Base-by-base conservation (phyloP, 2,329 filamentous ascomycete genomes). In the Pyrenophora seminiperda region DNA sequence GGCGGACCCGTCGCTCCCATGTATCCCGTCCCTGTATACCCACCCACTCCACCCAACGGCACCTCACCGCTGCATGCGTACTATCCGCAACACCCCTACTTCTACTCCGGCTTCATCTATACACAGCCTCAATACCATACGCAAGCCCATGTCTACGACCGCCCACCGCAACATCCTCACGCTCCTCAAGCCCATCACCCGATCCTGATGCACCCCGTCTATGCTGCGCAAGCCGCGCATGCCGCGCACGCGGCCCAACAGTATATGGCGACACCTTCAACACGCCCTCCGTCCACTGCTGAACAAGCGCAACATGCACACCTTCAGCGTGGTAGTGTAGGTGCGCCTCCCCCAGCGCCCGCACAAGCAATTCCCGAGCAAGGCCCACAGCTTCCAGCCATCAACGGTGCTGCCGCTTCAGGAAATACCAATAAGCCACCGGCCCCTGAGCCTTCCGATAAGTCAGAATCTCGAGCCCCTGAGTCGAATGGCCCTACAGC, bases 381-480 rank as follows among this genome's bases (percentile, higher is more conserved):
- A 53, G 68, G 70, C 3, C 70, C 68, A 3, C 67, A 72, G 39
- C 59, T 73, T 19, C 71, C 72, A 14, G 69, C 68, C 4, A 68
- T 74, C 47, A 71, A 68, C 18, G 61, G 61, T 22, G 53, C 58
- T 4, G 53, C 62, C 29, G 47, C 62, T 40, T 47, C 60, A 10
- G 45, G 58, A n/a, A 41, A 56, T 24, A 53, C 56, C 11, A 65
- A 65, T 40, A 68, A 67, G 47, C 66, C 66, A 34, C 65, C 66
- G 14, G 65, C 61, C 1, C 69, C 69, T 27, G 67, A 68, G 44
- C 53, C 61, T 5, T 48, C 63, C 3, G 65, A 71, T 79, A 66
- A 75, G 76, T 27, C 75, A 68, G 53, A 75, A 57, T 36, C 75
- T 64, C 63, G 75, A 71, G 71, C 56, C 78, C 78, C 59, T 3